phyloP scores from a whole-genome alignment of 1,284 basidiomycete genomes.

The Stygiomarasmius scandens region DNA sequence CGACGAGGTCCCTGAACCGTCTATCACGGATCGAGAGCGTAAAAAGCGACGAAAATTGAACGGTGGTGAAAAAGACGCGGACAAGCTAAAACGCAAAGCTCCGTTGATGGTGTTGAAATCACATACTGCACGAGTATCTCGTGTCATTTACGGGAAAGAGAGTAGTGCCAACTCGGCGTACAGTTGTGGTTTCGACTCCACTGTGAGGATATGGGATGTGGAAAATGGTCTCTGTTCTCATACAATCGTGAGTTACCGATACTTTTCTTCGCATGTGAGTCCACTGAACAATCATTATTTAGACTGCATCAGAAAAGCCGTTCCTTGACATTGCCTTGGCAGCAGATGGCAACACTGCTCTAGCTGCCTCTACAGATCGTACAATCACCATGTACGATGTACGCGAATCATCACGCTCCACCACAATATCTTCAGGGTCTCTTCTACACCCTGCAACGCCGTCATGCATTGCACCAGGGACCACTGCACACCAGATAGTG shows the following conservation, averaged over 20 bases:
- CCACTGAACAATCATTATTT: conserved; percentile 2
- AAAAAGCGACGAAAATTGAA: conserved; percentile 59
- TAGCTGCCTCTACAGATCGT: conserved; percentile 71
- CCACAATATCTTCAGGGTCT: conserved; percentile 48
- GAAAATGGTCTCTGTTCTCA: conserved; percentile 67
- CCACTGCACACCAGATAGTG: conserved; percentile 62
- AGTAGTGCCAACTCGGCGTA: conserved; percentile 44
- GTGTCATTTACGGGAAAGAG: conserved; percentile 51
- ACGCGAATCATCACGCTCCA: conserved; percentile 42
- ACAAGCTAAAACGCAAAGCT: conserved; percentile 54
- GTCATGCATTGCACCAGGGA: conserved; percentile 65
- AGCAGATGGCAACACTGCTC: conserved; percentile 42
- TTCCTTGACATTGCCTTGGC: conserved; percentile 63
- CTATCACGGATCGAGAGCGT: conserved; percentile 39
- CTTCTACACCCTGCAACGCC: conserved; percentile 78
- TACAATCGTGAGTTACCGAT: conserved; percentile 61
- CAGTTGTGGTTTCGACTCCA: conserved; percentile 79
- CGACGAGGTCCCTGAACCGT: conserved; percentile 60
- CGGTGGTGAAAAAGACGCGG: conserved; percentile 24
- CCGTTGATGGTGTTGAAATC: conserved; percentile 71
- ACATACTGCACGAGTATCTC: conserved; percentile 74
- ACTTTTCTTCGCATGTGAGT: not conserved
- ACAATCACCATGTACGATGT: conserved; percentile 70
- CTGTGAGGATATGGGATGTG: conserved; percentile 72
- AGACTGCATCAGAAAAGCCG: conserved; percentile 72